Evolutionary conservation across 352 stramenopile species (phyloP).

Genomic region (Phytophthora vignae): DNA sequence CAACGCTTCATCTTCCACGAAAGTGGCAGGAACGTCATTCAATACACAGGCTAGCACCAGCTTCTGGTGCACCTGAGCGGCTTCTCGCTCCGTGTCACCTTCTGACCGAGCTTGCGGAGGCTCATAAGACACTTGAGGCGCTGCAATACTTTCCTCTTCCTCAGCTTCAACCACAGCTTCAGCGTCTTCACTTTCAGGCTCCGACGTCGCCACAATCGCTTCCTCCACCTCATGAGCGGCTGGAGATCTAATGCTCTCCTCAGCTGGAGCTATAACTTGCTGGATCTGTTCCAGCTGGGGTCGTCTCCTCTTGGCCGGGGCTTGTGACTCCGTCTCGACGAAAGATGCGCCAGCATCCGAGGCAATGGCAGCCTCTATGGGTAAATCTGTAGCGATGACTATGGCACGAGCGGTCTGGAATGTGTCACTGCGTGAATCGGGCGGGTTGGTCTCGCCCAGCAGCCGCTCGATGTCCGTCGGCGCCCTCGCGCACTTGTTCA

Average conservation of each 20-base stretch:
- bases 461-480: constrained; percentile 33
- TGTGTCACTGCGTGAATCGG: neutral
- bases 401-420: constrained; percentile 10
- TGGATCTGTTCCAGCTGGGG: neutral
- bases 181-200: neutral
- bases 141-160: neutral
- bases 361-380: neutral
- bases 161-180: neutral
- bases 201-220: too few species aligned
- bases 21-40: constrained; percentile 38
- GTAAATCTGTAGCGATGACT: neutral
- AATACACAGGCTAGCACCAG: constrained; percentile 56
- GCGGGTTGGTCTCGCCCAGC: constrained; percentile 23
- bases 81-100: constrained; percentile 12
- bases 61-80: constrained; percentile 40
- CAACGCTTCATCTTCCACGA: constrained; percentile 53
- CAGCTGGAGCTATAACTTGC: constrained; percentile 4
- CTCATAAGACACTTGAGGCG: neutral
- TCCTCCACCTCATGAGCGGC: neutral
- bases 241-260: neutral
- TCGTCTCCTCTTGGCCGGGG: constrained; percentile 3
- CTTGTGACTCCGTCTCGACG: neutral
- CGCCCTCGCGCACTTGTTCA: constrained; percentile 50
- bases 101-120: neutral
- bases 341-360: neutral